A percentile compares a stretch with the other conserved stretches of the same genome.
These are phyloP conservation scores for Daedaleopsis nitida DNA, from an alignment of 768 basidiomycete genomes.

Conservation along the genomic window DNA sequence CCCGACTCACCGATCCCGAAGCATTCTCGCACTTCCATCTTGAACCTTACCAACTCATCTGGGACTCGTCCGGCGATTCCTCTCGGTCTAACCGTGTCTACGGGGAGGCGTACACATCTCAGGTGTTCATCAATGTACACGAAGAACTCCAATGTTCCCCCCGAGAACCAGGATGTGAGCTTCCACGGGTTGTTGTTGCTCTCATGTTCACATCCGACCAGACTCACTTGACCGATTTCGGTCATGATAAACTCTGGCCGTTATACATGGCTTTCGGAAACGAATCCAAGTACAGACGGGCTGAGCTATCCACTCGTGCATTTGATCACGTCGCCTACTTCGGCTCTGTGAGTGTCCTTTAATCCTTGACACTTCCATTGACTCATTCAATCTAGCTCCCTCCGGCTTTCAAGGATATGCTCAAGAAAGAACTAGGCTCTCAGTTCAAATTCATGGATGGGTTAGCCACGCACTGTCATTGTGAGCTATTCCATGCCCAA, in stretches of 20 bases:
- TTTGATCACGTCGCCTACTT: conserved; percentile 43
- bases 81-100: conserved; percentile 7
- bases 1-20: neutral
- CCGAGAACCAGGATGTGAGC: neutral
- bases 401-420: neutral
- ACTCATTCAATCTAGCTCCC: neutral
- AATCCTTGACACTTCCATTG: neutral
- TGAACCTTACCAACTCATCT: neutral
- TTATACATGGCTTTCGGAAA: conserved; percentile 43
- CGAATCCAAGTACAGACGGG: conserved; percentile 41
- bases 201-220: conserved; percentile 29
- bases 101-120: conserved; percentile 16
- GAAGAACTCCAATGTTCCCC: conserved; percentile 10
- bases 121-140: conserved; percentile 21
- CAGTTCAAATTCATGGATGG: conserved; percentile 33
- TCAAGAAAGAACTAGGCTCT: conserved; percentile 22
- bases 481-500: conserved; percentile 33
- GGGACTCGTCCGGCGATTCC: neutral
- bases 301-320: conserved; percentile 31
- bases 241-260: conserved; percentile 37
- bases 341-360: neutral
- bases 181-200: conserved; percentile 6
- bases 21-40: conserved; percentile 8
- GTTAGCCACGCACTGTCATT: conserved; percentile 22
- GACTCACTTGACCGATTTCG: conserved; percentile 30